These are phyloP conservation scores for Fusarium sp. DNA, from an alignment of 2,329 filamentous ascomycete genomes.

Conservation along the genomic window DNA sequence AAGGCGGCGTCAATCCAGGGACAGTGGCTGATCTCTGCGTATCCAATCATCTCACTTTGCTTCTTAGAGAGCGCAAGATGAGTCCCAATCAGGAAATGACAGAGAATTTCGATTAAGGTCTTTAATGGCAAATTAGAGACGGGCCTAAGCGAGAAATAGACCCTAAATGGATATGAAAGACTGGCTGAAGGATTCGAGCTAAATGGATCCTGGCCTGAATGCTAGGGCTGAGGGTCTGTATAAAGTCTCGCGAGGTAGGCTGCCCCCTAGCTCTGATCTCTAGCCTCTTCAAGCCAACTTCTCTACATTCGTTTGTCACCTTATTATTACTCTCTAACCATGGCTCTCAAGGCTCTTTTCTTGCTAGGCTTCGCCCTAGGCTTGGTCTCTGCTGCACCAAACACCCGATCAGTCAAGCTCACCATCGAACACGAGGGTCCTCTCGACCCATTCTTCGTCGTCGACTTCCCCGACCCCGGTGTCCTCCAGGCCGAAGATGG, in stretches of 20 bases:
- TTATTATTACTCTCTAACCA: not conserved
- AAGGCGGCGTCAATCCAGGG: not conserved
- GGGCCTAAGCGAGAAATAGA: not conserved
- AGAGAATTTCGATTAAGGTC: not conserved
- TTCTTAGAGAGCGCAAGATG: not conserved
- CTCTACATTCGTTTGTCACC: not conserved
- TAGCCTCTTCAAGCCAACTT: not conserved
- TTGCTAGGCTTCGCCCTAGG: not conserved
- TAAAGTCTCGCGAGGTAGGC: not conserved
- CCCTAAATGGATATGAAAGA: not conserved
- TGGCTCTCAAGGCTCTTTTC: not conserved
- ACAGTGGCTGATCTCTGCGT: not conserved
- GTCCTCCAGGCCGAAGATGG: constrained; percentile 13
- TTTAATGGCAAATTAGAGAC: not conserved
- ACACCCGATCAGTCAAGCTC: constrained; percentile 2
- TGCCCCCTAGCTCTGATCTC: not conserved
- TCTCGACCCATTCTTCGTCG: not conserved
- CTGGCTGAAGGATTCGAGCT: not conserved
- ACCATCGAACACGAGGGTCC: constrained; percentile 6
- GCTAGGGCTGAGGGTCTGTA: not conserved
- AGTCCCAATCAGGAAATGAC: not conserved
- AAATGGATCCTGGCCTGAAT: not conserved
- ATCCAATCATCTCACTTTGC: not conserved
- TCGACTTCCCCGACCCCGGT: constrained; percentile 18
- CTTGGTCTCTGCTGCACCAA: not conserved